Conservation (phyloP, 2,329 filamentous ascomycete species). For the Cytospora chrysosperma region DNA sequence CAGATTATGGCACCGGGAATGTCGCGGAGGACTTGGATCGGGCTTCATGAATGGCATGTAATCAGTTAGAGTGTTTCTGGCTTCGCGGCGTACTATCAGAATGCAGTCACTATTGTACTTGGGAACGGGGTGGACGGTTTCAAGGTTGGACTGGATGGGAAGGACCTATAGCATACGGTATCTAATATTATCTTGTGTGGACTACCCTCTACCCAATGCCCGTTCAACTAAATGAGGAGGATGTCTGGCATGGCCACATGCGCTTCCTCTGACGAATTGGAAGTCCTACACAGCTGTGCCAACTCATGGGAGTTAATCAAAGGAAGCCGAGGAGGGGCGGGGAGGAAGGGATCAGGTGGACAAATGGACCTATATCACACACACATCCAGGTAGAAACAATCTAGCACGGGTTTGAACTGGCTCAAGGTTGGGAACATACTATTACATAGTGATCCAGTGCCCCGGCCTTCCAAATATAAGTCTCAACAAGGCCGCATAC, state of each 20-base stretch:
- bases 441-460: too few relatives aligned
- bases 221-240: not conserved
- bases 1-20: not conserved
- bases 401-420: too few relatives aligned
- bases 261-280: too few relatives aligned
- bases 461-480: too few relatives aligned
- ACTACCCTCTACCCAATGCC: not conserved
- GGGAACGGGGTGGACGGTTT: not conserved
- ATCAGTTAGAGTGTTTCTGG: not conserved
- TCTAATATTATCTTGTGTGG: not conserved
- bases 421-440: too few relatives aligned
- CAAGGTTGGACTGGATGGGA: not conserved
- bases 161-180: not conserved
- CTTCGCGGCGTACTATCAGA: not conserved
- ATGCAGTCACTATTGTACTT: not conserved
- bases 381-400: too few relatives aligned
- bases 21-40: not conserved
- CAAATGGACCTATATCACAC: too few relatives aligned
- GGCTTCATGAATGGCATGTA: not conserved
- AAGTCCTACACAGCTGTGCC: not conserved
- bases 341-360: not conserved
- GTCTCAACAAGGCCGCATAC: too few relatives aligned
- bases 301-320: not conserved
- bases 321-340: not conserved
- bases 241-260: not conserved